Percentiles rank a stretch among this genome's conserved stretches.
phyloP scores from a whole-genome alignment of 2,329 filamentous ascomycete species.

The Trichothecium roseum region DNA sequence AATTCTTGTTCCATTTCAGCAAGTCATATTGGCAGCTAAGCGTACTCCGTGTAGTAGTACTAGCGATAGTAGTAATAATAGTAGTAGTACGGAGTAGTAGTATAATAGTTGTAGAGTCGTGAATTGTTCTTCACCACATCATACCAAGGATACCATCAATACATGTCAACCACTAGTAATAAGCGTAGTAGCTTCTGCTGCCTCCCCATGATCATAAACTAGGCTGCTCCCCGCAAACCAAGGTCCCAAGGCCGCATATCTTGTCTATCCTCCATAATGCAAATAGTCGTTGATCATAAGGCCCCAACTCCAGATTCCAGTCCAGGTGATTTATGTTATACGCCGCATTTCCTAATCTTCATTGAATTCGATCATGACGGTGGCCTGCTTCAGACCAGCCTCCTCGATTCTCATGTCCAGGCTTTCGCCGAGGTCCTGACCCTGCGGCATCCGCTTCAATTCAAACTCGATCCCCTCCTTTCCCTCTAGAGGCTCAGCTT shows the following conservation, averaged over 20 bases:
- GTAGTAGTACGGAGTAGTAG: no score
- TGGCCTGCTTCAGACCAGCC: constrained; percentile 81
- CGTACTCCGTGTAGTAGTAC: no score
- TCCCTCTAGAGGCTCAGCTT: constrained; percentile 73
- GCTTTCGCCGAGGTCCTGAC: constrained; percentile 70
- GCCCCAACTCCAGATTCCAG: background rate
- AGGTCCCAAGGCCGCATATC: background rate
- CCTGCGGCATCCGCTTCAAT: constrained; percentile 67
- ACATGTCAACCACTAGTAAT: no score
- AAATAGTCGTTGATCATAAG: background rate
- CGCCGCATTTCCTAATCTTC: constrained; percentile 32
- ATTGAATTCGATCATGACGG: constrained; percentile 88
- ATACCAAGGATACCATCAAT: no score
- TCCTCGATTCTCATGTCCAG: constrained; percentile 68
- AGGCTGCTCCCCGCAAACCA: background rate
- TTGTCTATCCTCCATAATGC: constrained; percentile 1
- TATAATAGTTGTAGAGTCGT: no score
- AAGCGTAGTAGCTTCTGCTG: no score
- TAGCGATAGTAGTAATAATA: no score
- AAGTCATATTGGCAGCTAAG: no score
- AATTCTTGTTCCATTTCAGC: no score
- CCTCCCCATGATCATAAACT: background rate
- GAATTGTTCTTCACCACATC: no score
- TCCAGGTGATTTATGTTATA: background rate
- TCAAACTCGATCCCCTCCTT: constrained; percentile 75